Conservation (phyloP, 345 rosid genomes). For the Hibiscus trionum region DNA sequence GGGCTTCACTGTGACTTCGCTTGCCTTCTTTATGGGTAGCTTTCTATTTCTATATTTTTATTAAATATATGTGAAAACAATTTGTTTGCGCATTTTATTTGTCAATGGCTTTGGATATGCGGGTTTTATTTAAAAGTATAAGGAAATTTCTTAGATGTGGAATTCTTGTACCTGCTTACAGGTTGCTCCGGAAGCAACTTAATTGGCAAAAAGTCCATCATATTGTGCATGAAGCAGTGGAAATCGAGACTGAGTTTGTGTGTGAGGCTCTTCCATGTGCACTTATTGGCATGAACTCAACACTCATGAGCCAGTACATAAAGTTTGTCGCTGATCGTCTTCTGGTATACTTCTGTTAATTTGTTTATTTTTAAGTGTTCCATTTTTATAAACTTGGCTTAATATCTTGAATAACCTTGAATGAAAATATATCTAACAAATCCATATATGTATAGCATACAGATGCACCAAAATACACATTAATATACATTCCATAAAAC, state of each 20-base stretch:
- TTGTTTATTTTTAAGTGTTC: neutral
- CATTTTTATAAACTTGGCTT: neutral
- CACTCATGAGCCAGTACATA: conserved; percentile 88
- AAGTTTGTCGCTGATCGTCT: conserved; percentile 86
- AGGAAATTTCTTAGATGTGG: neutral
- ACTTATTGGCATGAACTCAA: conserved; percentile 77
- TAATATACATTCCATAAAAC: neutral
- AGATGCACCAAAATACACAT: neutral
- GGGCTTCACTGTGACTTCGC: conserved; percentile 96
- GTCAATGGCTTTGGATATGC: neutral
- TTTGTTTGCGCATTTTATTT: neutral
- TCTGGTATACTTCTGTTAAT: conserved; percentile 39
- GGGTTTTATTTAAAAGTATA: neutral
- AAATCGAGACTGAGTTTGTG: conserved; percentile 81
- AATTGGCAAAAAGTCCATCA: conserved; percentile 48
- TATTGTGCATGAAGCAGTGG: conserved; percentile 74
- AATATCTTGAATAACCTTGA: neutral
- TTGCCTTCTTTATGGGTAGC: conserved; percentile 79
- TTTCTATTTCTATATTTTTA: neutral
- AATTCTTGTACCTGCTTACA: conserved; percentile 17
- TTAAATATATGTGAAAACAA: neutral
- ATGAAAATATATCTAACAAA: neutral
- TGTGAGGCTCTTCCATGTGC: conserved; percentile 91
- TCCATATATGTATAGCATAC: neutral
- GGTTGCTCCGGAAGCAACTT: conserved; percentile 62